Evolutionary conservation across 345 rosid species (phyloP).

Genomic region (Eucalyptus paniculata): DNA sequence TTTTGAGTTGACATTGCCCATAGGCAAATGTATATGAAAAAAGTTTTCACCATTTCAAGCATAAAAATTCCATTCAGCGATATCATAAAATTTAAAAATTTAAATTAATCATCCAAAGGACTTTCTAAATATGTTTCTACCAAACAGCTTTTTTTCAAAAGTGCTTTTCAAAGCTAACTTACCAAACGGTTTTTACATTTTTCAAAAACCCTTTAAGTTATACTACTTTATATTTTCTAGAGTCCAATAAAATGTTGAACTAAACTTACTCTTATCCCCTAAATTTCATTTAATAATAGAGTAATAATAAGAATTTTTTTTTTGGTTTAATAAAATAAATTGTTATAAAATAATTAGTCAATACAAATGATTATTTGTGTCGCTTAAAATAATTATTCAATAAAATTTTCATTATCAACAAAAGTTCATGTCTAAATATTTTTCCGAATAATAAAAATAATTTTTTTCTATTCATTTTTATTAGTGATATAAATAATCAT

Average conservation of each 20-base stretch:
- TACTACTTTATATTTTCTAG: too few relatives aligned
- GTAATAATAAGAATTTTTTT: not conserved
- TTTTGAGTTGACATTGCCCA: not conserved
- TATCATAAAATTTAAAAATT: not conserved
- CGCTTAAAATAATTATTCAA: too few relatives aligned
- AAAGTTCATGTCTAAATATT: too few relatives aligned
- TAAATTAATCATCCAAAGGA: not conserved
- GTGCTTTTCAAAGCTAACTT: not conserved
- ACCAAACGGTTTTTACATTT: too few relatives aligned
- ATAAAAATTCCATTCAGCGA: not conserved
- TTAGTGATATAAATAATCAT: not conserved
- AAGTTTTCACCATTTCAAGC: not conserved
- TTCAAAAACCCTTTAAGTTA: not conserved
- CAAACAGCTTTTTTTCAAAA: accelerated
- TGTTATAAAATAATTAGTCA: too few relatives aligned
- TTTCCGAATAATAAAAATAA: too few relatives aligned
- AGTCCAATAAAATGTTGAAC: not conserved
- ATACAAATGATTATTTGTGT: too few relatives aligned
- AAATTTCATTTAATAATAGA: not conserved
- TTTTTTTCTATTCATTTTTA: too few relatives aligned
- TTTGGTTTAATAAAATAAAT: too few relatives aligned
- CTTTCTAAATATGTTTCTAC: not conserved
- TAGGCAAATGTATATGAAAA: not conserved
- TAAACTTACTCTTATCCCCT: not conserved
- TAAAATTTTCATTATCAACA: not conserved